Evolutionary conservation across 2,329 filamentous ascomycete species (phyloP).

Genomic region (Colletotrichum horii): DNA sequence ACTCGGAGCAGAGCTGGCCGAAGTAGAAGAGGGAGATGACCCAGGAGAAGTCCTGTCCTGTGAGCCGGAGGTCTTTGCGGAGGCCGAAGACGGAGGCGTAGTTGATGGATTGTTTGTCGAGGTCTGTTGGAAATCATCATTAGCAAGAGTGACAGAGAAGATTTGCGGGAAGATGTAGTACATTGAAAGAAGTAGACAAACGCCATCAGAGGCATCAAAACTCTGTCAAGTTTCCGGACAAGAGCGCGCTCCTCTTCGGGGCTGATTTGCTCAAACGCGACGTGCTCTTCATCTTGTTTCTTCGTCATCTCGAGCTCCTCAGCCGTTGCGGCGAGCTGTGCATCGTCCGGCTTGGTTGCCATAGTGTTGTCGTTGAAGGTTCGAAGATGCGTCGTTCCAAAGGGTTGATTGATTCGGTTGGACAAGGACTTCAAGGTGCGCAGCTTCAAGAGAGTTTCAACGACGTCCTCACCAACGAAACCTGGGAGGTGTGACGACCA

Average conservation of each 20-base stretch:
- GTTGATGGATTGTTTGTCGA: slow-evolving; percentile 21
- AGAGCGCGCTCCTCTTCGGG: slow-evolving; percentile 2
- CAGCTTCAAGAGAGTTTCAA: accelerated
- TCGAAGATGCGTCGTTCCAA: accelerated
- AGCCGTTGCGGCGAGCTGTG: not conserved
- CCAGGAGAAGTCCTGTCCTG: slow-evolving; percentile 17
- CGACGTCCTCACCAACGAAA: not conserved
- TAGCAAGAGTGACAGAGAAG: not conserved
- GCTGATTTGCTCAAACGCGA: not conserved
- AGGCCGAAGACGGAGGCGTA: slow-evolving; percentile 15
- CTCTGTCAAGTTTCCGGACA: slow-evolving; percentile 17
- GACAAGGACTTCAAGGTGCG: not conserved
- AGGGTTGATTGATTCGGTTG: not conserved
- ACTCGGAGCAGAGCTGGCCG: slow-evolving; percentile 21
- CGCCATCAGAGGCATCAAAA: slow-evolving; percentile 22
- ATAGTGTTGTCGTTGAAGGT: not conserved
- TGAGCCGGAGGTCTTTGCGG: slow-evolving; percentile 5
- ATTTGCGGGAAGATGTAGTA: not conserved
- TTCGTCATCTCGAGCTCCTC: slow-evolving; percentile 1
- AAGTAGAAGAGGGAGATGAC: slow-evolving; percentile 20
- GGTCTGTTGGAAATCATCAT: not conserved
- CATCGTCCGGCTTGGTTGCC: not conserved
- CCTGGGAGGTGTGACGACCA: not conserved
- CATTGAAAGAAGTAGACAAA: slow-evolving; percentile 25
- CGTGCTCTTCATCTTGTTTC: not conserved